A percentile compares a stretch with the other conserved stretches of the same genome.
Evolutionary conservation across 306 rosid species (phyloP).

Genomic region (Cicer pinnatifidum): DNA sequence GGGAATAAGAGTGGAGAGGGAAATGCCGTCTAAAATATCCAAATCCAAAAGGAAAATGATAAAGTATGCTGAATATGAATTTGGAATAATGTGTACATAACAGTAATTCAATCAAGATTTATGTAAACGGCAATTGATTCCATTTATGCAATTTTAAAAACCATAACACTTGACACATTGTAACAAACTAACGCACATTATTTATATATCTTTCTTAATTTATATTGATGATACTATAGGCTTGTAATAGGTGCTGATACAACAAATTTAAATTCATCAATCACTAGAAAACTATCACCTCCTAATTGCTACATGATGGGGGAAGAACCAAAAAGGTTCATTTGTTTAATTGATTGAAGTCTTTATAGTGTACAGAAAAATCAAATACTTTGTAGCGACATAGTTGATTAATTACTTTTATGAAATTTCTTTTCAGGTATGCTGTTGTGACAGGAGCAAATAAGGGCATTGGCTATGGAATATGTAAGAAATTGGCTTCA

Average conservation of each 20-base stretch:
- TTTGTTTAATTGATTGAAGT: neutral
- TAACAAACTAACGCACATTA: conserved; percentile 29
- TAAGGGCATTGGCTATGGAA: conserved; percentile 52
- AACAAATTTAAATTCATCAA: neutral
- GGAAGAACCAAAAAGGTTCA: conserved; percentile 37
- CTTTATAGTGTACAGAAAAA: neutral
- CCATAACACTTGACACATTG: conserved; percentile 9
- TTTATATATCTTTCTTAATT: neutral
- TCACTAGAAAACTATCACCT: neutral
- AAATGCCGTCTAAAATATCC: conserved; percentile 38
- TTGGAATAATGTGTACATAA: conserved; percentile 13
- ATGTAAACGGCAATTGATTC: conserved; percentile 48
- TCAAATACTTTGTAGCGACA: neutral
- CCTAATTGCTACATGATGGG: conserved; percentile 24
- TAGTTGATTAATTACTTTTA: neutral
- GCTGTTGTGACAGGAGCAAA: conserved; percentile 57
- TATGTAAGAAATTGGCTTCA: conserved; percentile 47
- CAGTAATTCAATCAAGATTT: conserved; percentile 4
- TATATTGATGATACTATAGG: conserved; percentile 25
- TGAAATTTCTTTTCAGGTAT: conserved; percentile 44
- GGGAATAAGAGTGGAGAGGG: neutral
- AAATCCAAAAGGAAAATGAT: conserved; percentile 24
- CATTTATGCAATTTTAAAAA: conserved; percentile 3
- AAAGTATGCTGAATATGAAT: neutral
- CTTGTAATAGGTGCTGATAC: neutral